A percentile compares a stretch with the other conserved stretches of the same genome.
Conservation (phyloP, 306 rosid genomes). For the Sphenostylis stenocarpa region DNA sequence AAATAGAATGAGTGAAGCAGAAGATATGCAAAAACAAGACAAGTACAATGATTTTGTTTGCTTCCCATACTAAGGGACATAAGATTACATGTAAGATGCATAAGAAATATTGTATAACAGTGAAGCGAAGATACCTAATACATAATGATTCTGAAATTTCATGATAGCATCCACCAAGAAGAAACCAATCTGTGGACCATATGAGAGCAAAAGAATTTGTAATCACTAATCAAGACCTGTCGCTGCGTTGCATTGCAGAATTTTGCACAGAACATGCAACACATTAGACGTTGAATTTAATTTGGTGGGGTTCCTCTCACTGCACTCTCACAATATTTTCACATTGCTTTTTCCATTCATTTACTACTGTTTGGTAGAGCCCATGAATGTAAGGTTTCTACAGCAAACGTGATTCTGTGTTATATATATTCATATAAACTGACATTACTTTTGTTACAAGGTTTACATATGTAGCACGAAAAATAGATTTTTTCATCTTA, state of each 20-base stretch:
- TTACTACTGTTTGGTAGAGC: constrained; percentile 46
- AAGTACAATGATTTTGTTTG: not conserved
- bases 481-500: not conserved
- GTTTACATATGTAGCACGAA: not conserved
- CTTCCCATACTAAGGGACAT: not conserved
- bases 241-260: not conserved
- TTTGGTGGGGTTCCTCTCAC: constrained; percentile 15
- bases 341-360: constrained; percentile 24
- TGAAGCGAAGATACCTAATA: not conserved
- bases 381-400: constrained; percentile 36
- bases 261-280: not conserved
- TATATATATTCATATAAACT: constrained; percentile 12
- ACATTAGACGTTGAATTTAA: constrained; percentile 26
- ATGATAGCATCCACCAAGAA: not conserved
- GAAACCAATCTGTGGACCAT: not conserved
- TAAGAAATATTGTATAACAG: not conserved
- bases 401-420: not conserved
- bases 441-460: constrained; percentile 12
- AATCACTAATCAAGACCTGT: not conserved
- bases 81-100: not conserved
- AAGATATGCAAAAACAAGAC: not conserved
- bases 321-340: constrained; percentile 9
- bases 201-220: not conserved
- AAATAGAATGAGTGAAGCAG: not conserved
- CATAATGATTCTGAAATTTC: not conserved